phyloP scores from a whole-genome alignment of 2,329 filamentous ascomycete species.

The Orbilia javanica region DNA sequence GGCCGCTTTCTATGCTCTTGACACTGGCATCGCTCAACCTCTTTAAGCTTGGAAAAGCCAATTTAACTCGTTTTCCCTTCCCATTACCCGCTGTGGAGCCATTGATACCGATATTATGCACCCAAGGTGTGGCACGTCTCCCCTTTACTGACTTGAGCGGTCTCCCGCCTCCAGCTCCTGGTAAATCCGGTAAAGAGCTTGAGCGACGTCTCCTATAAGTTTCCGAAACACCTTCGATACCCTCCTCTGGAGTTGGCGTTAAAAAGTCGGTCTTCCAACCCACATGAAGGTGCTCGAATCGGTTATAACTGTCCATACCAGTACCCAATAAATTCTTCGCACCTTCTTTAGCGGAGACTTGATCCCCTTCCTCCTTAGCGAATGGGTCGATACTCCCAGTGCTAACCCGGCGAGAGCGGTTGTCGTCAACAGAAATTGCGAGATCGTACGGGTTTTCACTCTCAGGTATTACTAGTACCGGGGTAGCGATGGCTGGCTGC shows the following conservation, averaged over 20 bases:
- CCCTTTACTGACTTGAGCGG: slow-evolving; percentile 44
- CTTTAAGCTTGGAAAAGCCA: slow-evolving; percentile 46
- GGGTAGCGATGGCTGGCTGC: slow-evolving; percentile 31
- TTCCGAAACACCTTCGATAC: neutral
- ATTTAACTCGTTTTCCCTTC: slow-evolving; percentile 12
- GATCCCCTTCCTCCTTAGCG: slow-evolving; percentile 11
- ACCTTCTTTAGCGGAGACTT: neutral
- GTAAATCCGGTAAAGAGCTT: slow-evolving; percentile 52
- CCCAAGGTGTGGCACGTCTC: slow-evolving; percentile 51
- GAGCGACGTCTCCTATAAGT: slow-evolving; percentile 42
- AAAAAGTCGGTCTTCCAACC: slow-evolving; percentile 49
- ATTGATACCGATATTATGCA: slow-evolving; percentile 51
- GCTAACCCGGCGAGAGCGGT: slow-evolving; percentile 39
- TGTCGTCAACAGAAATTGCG: slow-evolving; percentile 40
- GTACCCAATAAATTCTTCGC: slow-evolving; percentile 19
- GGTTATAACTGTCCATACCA: neutral
- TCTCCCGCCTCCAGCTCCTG: slow-evolving; percentile 19
- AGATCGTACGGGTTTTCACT: slow-evolving; percentile 49
- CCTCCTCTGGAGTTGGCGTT: slow-evolving; percentile 17
- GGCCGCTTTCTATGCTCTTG: slow-evolving; percentile 36
- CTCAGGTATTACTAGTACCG: slow-evolving; percentile 34
- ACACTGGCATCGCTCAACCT: slow-evolving; percentile 52
- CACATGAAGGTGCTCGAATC: slow-evolving; percentile 23
- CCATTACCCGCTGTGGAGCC: slow-evolving; percentile 8
- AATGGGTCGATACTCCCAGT: slow-evolving; percentile 42